phyloP scores from a whole-genome alignment of 1,139 yeast species.

The Candida albicans region DNA sequence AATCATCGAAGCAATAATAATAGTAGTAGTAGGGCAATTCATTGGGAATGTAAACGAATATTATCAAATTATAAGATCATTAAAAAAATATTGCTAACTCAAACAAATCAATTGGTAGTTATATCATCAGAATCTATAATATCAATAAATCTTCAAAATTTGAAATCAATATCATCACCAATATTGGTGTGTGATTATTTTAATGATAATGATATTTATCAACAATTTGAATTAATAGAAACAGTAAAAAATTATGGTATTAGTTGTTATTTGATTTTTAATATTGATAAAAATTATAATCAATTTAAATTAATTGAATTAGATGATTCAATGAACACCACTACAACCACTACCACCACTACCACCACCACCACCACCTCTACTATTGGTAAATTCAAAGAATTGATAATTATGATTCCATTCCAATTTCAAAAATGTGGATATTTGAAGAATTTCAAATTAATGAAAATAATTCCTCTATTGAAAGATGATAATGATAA shows the following conservation, averaged over 20 bases:
- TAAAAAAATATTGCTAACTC: too few relatives aligned
- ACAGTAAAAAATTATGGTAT: background rate
- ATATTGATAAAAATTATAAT: conserved; percentile 6
- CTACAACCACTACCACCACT: too few relatives aligned
- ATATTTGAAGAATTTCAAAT: conserved; percentile 12
- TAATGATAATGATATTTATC: conserved; percentile 14
- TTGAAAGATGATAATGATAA: background rate
- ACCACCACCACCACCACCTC: too few relatives aligned
- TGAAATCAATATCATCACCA: background rate
- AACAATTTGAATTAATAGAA: conserved; percentile 13
- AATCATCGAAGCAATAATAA: too few relatives aligned
- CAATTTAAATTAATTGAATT: background rate
- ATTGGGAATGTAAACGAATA: too few relatives aligned
- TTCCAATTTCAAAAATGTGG: conserved; percentile 12
- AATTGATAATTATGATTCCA: background rate
- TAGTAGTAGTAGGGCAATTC: too few relatives aligned
- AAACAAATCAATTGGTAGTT: too few relatives aligned
- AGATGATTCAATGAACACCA: background rate
- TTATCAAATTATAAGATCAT: too few relatives aligned
- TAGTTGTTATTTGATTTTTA: conserved; percentile 11
- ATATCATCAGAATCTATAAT: background rate
- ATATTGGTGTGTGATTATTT: conserved; percentile 3
- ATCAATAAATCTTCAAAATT: background rate
- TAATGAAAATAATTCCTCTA: conserved; percentile 12
- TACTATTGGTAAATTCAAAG: background rate